A percentile compares a stretch with the other conserved stretches of the same genome.
phyloP scores from a whole-genome alignment of 2,329 filamentous ascomycete species.

The Colletotrichum spaethianum region DNA sequence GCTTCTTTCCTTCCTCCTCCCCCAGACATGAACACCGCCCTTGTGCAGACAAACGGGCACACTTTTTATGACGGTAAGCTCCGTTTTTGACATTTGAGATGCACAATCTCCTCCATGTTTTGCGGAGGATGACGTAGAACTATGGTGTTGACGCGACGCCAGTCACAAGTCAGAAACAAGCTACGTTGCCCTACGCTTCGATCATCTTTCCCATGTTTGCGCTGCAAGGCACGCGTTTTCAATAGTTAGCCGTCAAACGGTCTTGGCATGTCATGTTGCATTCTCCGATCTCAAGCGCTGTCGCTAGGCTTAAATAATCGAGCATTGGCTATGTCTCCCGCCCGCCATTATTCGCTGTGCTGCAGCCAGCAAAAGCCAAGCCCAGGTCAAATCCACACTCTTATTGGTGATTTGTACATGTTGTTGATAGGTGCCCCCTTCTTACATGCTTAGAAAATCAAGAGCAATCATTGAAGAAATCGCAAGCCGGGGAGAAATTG shows the following conservation, averaged over 20 bases:
- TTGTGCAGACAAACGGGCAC: not conserved
- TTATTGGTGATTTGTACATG: no score
- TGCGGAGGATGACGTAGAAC: not conserved
- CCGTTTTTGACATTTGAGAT: not conserved
- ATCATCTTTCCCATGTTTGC: not conserved
- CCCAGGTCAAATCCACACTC: no score
- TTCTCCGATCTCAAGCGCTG: not conserved
- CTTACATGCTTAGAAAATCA: no score
- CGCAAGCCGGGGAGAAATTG: no score
- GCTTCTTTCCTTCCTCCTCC: constrained; percentile 4
- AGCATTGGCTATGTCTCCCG: no score
- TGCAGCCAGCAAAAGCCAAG: not conserved
- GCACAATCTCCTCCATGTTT: not conserved
- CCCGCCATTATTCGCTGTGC: not conserved
- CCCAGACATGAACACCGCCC: not conserved
- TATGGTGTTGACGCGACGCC: not conserved
- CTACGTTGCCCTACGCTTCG: not conserved
- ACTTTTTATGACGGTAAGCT: not conserved
- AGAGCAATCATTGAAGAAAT: no score
- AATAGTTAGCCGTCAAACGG: not conserved
- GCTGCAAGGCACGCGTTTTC: not conserved
- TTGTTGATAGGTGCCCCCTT: no score
- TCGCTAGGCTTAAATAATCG: not conserved
- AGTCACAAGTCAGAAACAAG: not conserved
- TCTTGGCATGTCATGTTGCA: not conserved